Evolutionary conservation across 768 basidiomycete genomes (phyloP), one percentile per base, ranked within the genome.

Genomic region (Mycena rebaudengoi): DNA sequence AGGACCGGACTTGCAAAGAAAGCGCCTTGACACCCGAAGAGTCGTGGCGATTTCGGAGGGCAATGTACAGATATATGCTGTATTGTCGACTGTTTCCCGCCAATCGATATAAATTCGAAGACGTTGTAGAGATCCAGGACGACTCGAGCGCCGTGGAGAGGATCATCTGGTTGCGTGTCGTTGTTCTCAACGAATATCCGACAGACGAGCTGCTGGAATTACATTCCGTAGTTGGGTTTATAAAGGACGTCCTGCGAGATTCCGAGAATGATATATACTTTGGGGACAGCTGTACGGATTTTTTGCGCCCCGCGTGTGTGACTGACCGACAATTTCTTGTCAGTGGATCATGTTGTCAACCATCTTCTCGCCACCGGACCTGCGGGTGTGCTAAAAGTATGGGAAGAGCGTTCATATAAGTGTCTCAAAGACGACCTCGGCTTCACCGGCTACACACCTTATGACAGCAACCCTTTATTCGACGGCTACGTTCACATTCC

Each of bases 11-110:
- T 4, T 49, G 33, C 2, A 4, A 6, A 0, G 20, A 32, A 5
- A 59, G 57, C 25, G 57, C 41, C 23, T 46, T 59, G 25, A 29
- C 45, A 2, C 3, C 44, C 7, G 18, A 45, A 16, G 56, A 58
- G 16, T 13, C 56, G 1, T 48, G n/a, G n/a, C 30, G 45, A 12
- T 49, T 59, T n/a, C 33, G 32, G 3, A 45, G 57, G 6, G 57
- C 57, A 23, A 40, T 50, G 57, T 49, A 59, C 33, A 45, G 57
- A 6, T n/a, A 49, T n/a, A 48, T 59, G 45, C 6, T 25, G 16
- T 59, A 48, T 23, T 33, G n/a, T 3, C 7, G 12, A 1, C 46
- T 26, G 16, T 59, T 40, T 25, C n/a, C 40, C 20, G 23, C 21
- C 20, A 18, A 3, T 21, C 28, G 10, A 16, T 59, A 49, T 14